These are phyloP conservation scores for Xanthoconium separans DNA, from an alignment of 1,284 basidiomycete species.

Conservation along the genomic window DNA sequence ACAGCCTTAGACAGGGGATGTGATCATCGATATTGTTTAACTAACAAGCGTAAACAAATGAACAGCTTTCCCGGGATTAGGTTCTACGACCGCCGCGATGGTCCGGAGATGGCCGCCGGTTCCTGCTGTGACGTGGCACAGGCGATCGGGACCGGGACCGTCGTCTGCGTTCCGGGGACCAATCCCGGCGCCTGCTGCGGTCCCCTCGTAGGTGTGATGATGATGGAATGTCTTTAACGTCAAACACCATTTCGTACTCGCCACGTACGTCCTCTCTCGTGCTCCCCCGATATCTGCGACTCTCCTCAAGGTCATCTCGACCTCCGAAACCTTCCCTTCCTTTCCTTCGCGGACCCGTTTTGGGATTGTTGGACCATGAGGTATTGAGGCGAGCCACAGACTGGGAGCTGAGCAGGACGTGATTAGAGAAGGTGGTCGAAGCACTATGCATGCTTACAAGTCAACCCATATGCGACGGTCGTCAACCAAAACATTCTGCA, in stretches of 20 bases:
- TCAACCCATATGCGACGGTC: conserved; percentile 99
- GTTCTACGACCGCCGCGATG: conserved; percentile 5
- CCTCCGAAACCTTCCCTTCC: conserved; percentile 58
- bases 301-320: conserved; percentile 69
- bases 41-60: conserved; percentile 20
- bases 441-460: conserved; percentile 52
- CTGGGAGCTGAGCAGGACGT: conserved; percentile 63
- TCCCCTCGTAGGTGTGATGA: conserved; percentile 22
- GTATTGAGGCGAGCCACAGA: conserved; percentile 80
- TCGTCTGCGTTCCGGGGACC: conserved; percentile 20
- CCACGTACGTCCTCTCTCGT: conserved; percentile 30
- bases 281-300: conserved; percentile 60
- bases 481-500: conserved; percentile 99
- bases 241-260: conserved; percentile 76
- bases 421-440: conserved; percentile 15
- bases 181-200: conserved; percentile 22
- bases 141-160: conserved; percentile 29
- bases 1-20: conserved; percentile 3
- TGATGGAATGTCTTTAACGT: conserved; percentile 41
- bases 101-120: conserved; percentile 14
- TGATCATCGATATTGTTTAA: conserved; percentile 8
- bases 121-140: conserved; percentile 11
- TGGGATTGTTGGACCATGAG: conserved; percentile 73
- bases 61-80: conserved; percentile 3
- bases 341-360: conserved; percentile 45